Evolutionary conservation across 139 green algal genomes (phyloP), one percentile per base, ranked within the genome.

Genomic region (Chlorella vulgaris): DNA sequence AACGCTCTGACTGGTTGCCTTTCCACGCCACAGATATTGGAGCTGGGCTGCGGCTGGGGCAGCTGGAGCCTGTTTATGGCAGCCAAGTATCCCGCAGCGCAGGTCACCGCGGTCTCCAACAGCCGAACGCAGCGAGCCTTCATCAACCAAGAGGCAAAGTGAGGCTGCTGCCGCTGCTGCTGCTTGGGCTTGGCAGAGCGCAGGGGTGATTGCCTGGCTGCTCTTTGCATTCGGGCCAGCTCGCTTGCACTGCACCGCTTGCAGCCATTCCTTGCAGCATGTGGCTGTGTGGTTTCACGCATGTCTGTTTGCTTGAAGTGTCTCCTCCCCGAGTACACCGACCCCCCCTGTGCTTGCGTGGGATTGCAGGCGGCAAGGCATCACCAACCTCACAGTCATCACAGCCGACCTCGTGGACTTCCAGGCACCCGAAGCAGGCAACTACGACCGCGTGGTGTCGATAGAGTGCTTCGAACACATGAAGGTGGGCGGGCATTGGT

Each of bases 391-490:
- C 22, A 85, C 78, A 22, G 88, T 96, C 38, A 92, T 97, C 63
- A 98, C 94, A 28, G 87, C 84, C 4, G 88, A 98, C 83, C 91
- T 98, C 67, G 87, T 88, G 0, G 78, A 86, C 10, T 97, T 97
- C 60, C 73, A 92, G 69, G 62, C 87, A 15, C 71, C 71, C 55
- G 15, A 15, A 15, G 42, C 69, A 0, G 74, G 63, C 1, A 81
- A 38, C 6, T 99, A 93, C 84, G 93, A 99, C 83, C 86, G 96
- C 5, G 88, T 98, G 15, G 84, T 99, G 38, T 96, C 91, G 6
- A 92, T 99, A n/a, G 96, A 99, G 87, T 98, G 98, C 93, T 98
- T 99, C 86, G 96, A 98, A 89, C 93, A 97, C 91, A 96, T 97
- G 93, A 95, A 96, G 76, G 89, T 87, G 39, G 88, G 87, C 22